These are phyloP conservation scores for Coemansia sp. DNA, from an alignment of 192 early-diverging fungal genomes.

Conservation along the genomic window DNA sequence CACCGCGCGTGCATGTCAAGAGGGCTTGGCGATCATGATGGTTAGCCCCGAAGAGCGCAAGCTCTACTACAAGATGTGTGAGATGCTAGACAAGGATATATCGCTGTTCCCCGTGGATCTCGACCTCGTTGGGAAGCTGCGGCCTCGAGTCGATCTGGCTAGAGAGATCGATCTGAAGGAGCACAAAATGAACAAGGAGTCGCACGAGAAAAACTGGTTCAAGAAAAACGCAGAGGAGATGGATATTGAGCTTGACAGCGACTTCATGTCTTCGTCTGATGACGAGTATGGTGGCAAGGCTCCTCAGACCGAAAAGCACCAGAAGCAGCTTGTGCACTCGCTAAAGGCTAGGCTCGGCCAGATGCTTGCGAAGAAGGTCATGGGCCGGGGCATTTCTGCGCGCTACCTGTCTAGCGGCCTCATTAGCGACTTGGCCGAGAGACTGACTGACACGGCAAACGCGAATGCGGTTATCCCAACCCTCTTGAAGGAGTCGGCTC, in stretches of 20 bases:
- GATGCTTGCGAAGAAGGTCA: conserved; percentile 37
- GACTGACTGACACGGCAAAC: conserved; percentile 52
- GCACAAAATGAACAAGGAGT: conserved; percentile 74
- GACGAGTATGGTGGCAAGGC: conserved; percentile 33
- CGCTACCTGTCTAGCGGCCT: conserved; percentile 69
- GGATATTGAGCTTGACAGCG: conserved; percentile 80
- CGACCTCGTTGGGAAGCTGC: conserved; percentile 69
- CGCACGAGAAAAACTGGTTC: conserved; percentile 74
- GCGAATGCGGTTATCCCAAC: conserved; percentile 31
- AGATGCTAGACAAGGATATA: conserved; percentile 76
- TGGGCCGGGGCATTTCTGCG: conserved; percentile 48
- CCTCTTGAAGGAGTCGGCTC: conserved; percentile 39
- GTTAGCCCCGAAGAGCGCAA: conserved; percentile 83
- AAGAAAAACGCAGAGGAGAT: conserved; percentile 77
- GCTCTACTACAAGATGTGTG: conserved; percentile 82
- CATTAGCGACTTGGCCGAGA: conserved; percentile 66
- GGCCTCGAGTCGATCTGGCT: conserved; percentile 80
- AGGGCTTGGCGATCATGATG: conserved; percentile 84
- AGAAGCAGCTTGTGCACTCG: conserved; percentile 29
- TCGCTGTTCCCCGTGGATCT: conserved; percentile 83
- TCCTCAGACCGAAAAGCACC: conserved; percentile 16
- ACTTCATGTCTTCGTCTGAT: conserved; percentile 56
- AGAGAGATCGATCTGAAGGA: conserved; percentile 79
- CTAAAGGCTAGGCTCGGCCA: conserved; percentile 26
- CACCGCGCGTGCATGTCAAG: conserved; percentile 84